Evolutionary conservation across 2,329 filamentous ascomycete species (phyloP).

Genomic region (Aspergillus transmontanensis): DNA sequence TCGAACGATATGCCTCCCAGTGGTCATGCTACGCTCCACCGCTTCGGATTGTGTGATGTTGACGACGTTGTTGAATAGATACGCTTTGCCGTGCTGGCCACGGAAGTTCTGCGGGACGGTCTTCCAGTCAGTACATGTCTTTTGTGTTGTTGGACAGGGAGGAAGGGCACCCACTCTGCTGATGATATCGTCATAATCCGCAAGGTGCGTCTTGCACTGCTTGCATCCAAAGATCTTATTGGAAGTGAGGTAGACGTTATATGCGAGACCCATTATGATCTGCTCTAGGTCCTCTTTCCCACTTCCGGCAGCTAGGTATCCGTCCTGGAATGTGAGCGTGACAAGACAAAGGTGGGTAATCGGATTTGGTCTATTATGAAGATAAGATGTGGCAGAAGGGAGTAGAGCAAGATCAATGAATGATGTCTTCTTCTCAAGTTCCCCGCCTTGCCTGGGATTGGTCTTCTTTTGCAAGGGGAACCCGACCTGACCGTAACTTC

Average conservation of each 20-base stretch:
- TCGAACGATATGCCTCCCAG: constrained; percentile 87
- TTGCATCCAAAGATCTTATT: constrained; percentile 91
- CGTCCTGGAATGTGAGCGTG: constrained; percentile 26
- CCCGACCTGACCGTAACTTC: constrained; percentile 1
- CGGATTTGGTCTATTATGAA: not conserved
- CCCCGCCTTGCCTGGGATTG: constrained; percentile 16
- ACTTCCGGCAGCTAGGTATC: constrained; percentile 17
- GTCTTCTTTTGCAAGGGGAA: constrained; percentile 4
- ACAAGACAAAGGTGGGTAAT: constrained; percentile 12
- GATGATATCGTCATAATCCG: constrained; percentile 94
- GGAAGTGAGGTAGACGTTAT: constrained; percentile 88
- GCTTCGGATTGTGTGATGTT: constrained; percentile 81
- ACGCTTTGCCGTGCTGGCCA: constrained; percentile 96
- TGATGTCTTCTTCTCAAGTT: constrained; percentile 4
- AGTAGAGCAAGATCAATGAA: constrained; percentile 6
- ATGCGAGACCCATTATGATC: constrained; percentile 75
- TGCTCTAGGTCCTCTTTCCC: constrained; percentile 19
- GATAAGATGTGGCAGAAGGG: constrained; percentile 1
- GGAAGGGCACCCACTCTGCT: constrained; percentile 68
- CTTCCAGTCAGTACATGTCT: constrained; percentile 13
- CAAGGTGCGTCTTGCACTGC: constrained; percentile 91
- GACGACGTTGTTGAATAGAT: constrained; percentile 91
- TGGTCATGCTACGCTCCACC: constrained; percentile 97
- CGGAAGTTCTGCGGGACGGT: constrained; percentile 77
- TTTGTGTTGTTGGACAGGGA: constrained; percentile 6